Percentiles rank a stretch among this genome's conserved stretches.
phyloP scores from a whole-genome alignment of 1,284 basidiomycete species.

The Peniophora sp. region DNA sequence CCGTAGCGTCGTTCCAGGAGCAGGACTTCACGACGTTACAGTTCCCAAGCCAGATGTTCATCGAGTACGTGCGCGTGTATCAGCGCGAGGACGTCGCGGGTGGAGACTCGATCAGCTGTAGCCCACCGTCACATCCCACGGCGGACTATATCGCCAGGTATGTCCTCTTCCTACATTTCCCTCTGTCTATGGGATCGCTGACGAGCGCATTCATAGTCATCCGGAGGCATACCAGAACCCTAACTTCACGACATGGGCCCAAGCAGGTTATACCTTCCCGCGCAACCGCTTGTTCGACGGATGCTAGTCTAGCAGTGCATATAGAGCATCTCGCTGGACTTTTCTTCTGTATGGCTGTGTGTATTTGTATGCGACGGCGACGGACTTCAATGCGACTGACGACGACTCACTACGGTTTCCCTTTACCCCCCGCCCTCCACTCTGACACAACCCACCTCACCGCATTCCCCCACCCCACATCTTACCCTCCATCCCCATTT shows the following conservation, averaged over 20 bases:
- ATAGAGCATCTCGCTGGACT: too few species aligned
- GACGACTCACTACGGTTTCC: too few species aligned
- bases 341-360: too few species aligned
- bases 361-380: too few species aligned
- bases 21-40: conserved; percentile 57
- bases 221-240: conserved; percentile 59
- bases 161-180: conserved; percentile 7
- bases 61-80: conserved; percentile 76
- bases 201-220: conserved; percentile 36
- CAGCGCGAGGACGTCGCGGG: conserved; percentile 49
- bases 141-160: conserved; percentile 34
- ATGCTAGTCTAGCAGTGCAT: conserved; percentile 5
- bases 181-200: neutral
- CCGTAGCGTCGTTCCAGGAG: conserved; percentile 50
- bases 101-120: conserved; percentile 47
- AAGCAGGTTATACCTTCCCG: conserved; percentile 63
- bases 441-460: neutral
- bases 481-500: too few species aligned
- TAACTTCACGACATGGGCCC: conserved; percentile 69
- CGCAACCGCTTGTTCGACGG: conserved; percentile 37
- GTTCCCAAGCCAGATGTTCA: conserved; percentile 65
- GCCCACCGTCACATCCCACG: conserved; percentile 57
- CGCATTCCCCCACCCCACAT: neutral
- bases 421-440: too few species aligned
- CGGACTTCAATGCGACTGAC: too few species aligned